These are phyloP conservation scores for Alternaria brassicae DNA, from an alignment of 2,329 filamentous ascomycete species.

Conservation along the genomic window DNA sequence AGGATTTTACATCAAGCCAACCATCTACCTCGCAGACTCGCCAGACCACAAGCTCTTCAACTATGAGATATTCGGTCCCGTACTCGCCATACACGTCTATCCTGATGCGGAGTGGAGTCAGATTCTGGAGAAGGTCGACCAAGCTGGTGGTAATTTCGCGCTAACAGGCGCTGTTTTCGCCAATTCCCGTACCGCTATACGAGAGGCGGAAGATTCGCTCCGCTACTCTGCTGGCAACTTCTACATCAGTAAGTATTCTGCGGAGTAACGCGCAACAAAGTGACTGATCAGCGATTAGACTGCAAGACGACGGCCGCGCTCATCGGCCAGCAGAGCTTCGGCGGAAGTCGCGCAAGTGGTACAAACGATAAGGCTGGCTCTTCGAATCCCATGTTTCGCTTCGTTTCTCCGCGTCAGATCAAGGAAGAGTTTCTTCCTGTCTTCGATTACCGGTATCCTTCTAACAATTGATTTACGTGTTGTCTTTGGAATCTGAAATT, in stretches of 20 bases:
- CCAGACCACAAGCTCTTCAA: conserved; percentile 74
- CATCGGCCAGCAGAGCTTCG: conserved; percentile 58
- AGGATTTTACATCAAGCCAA: conserved; percentile 83
- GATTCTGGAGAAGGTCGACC: conserved; percentile 65
- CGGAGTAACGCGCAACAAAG: background rate
- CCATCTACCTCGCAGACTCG: conserved; percentile 76
- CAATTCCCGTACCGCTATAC: conserved; percentile 68
- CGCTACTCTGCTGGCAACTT: conserved; percentile 80
- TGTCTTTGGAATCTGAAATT: background rate
- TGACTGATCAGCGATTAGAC: conserved; percentile 15
- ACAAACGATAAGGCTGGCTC: conserved; percentile 65
- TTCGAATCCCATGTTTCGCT: conserved; percentile 58
- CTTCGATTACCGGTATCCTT: conserved; percentile 58
- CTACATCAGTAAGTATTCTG: conserved; percentile 66
- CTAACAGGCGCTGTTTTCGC: conserved; percentile 79
- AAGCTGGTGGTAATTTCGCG: conserved; percentile 73
- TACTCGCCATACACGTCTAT: conserved; percentile 78
- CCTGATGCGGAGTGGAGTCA: conserved; percentile 65
- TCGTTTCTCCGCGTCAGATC: conserved; percentile 61
- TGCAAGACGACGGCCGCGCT: conserved; percentile 46
- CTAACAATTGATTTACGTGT: conserved; percentile 47
- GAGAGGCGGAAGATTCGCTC: conserved; percentile 72
- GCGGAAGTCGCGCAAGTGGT: conserved; percentile 60
- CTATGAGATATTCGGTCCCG: conserved; percentile 81
- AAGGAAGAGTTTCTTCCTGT: conserved; percentile 62